Base-by-base conservation (phyloP, 768 basidiomycete species). In the Lactarius hengduanensis region DNA sequence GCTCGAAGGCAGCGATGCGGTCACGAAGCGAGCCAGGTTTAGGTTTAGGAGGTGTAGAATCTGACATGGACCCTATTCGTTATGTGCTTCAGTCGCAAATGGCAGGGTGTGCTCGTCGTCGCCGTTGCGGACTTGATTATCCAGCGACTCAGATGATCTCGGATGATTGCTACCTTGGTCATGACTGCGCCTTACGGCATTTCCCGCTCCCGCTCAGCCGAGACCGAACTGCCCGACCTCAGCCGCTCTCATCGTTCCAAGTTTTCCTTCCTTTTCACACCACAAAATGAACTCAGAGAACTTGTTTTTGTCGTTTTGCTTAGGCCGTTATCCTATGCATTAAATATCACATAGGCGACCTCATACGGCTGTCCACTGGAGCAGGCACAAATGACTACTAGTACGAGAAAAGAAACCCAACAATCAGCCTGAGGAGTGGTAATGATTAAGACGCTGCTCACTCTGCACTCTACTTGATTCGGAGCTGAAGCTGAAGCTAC, bases 1-100 rank as follows among this genome's bases (percentile, higher is more conserved):
- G 76, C 82, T 94, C 92, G 75, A 94, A 94, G 15, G 90, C 91
- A 16, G 92, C 92, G 77, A 94, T 94, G 73, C 92, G 86, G 79
- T 94, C 92, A 73, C 89, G 87, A 75, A 94, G 79, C 9, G 92
- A 94, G 47, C 90, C 89, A 15, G 82, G 81, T 74, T 91, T 91
- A 47, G 84, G 84, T 71, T 83, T 88, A 40, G 86, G 80, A 4
- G 86, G 81, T 10, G 83, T 75, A 16, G 82, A 78, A 76, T 88
- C 86, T 73, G 86, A 84, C 88, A 90, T 36, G 11, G 36, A 0
- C 22, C n/a, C 53, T 22, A 54, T 26, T 28, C 4, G 56, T 18
- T 20, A 16, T 20, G 34, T 34, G 55, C 20, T 28, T 1, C 34
- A 28, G 57, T 40, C 8, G 57, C 11, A 40, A 16, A n/a, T 58